Conservation (phyloP, 1,139 yeast species). For the Candida smagusa region DNA sequence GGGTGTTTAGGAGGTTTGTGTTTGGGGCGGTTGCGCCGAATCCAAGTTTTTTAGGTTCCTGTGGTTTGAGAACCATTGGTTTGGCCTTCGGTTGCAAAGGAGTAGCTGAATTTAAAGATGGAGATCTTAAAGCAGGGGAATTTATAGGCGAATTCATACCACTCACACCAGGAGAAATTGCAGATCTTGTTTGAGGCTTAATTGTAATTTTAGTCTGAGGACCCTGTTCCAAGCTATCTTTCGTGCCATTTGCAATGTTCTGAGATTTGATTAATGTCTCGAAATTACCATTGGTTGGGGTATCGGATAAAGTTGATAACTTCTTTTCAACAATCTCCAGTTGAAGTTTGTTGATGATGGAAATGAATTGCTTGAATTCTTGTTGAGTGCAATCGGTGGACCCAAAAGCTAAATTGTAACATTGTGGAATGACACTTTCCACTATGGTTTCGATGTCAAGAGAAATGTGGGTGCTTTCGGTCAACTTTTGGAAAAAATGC, state of each 20-base stretch:
- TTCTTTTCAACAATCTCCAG: conserved; percentile 26
- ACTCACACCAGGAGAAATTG: too few relatives aligned
- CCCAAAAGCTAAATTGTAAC: conserved; percentile 37
- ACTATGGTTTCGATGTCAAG: conserved; percentile 36
- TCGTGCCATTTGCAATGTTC: conserved; percentile 25
- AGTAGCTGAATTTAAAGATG: too few relatives aligned
- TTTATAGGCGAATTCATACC: too few relatives aligned
- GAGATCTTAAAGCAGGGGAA: too few relatives aligned
- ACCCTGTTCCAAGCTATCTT: conserved; percentile 22
- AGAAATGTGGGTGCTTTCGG: conserved; percentile 34
- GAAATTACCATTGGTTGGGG: conserved; percentile 15
- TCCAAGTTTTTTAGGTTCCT: conserved; percentile 11
- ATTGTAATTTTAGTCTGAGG: conserved; percentile 19
- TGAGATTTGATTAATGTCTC: conserved; percentile 34
- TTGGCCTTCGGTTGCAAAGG: conserved; percentile 11
- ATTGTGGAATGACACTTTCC: conserved; percentile 38
- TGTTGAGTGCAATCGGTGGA: conserved; percentile 38
- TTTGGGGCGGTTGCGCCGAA: conserved; percentile 24
- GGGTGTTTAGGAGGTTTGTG: conserved; percentile 18
- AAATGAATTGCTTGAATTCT: conserved; percentile 34
- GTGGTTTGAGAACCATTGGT: neutral
- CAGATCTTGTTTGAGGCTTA: conserved; percentile 11
- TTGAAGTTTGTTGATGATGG: conserved; percentile 28
- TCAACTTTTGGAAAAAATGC: conserved; percentile 46
- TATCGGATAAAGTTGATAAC: conserved; percentile 20